A percentile compares a stretch with the other conserved stretches of the same genome.
Conservation (phyloP, 2,329 filamentous ascomycete genomes). For the Pyrenochaeta sp. region DNA sequence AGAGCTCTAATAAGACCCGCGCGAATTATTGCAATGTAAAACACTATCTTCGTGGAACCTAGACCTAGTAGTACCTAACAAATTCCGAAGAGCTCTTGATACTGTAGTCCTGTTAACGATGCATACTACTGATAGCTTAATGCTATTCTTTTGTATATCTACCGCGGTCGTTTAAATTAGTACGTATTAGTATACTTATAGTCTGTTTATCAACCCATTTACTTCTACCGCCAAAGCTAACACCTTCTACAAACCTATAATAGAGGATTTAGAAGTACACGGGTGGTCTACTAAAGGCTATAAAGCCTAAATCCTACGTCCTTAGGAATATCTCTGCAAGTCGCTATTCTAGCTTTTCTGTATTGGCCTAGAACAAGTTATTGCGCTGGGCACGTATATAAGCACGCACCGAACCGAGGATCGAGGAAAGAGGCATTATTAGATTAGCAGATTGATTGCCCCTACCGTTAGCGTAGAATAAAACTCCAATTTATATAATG, state of each 20-base stretch:
- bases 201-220: constrained; percentile 75
- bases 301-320: constrained; percentile 70
- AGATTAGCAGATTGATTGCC: constrained; percentile 22
- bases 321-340: constrained; percentile 36
- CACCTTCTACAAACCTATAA: too few relatives aligned
- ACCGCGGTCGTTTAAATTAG: not conserved
- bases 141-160: not conserved
- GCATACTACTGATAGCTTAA: not conserved
- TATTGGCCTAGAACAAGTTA: constrained; percentile 21
- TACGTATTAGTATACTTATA: constrained; percentile 50
- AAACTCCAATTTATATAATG: not conserved
- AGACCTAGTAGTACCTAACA: too few relatives aligned
- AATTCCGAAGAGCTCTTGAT: too few relatives aligned
- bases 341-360: too few relatives aligned
- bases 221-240: too few relatives aligned
- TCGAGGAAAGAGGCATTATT: too few relatives aligned
- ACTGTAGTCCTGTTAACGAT: constrained; percentile 53
- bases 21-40: too few relatives aligned
- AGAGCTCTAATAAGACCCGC: too few relatives aligned
- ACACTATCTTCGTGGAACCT: too few relatives aligned
- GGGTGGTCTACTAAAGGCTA: constrained; percentile 71
- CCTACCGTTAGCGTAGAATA: not conserved
- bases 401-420: constrained; percentile 28
- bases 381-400: constrained; percentile 24
- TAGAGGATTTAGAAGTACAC: constrained; percentile 77